These are phyloP conservation scores for Cryphonectria carpinicola DNA, from an alignment of 2,329 filamentous ascomycete genomes.

Conservation along the genomic window DNA sequence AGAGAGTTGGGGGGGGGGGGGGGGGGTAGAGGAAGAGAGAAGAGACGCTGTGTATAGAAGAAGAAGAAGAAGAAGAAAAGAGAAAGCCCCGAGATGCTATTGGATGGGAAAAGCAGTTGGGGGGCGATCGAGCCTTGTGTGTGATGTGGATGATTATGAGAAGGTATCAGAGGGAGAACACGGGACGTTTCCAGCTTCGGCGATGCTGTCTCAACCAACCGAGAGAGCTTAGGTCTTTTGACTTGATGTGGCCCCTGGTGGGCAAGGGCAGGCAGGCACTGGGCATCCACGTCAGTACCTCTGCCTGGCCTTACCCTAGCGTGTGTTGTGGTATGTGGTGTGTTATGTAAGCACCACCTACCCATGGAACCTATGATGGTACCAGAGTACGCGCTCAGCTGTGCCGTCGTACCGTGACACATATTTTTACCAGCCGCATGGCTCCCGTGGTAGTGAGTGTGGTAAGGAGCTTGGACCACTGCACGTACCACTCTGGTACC, in stretches of 20 bases:
- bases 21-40: too few relatives aligned
- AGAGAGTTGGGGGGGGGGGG: too few relatives aligned
- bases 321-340: neutral
- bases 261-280: conserved; percentile 5
- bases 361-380: neutral
- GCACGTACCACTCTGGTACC: neutral
- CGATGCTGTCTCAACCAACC: conserved; percentile 8
- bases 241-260: neutral
- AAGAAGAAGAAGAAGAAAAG: neutral
- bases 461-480: neutral
- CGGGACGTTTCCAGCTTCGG: neutral
- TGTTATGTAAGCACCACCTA: conserved; percentile 3
- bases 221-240: neutral
- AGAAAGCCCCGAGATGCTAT: neutral
- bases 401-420: neutral
- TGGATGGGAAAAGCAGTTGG: neutral
- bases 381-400: neutral
- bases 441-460: neutral
- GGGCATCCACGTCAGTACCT: conserved; percentile 10
- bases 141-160: neutral
- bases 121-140: neutral
- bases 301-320: conserved; percentile 4
- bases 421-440: neutral
- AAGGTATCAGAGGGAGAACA: neutral
- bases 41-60: neutral